Conservation (phyloP, 768 basidiomycete genomes). For the Boletus vermiculosoides region DNA sequence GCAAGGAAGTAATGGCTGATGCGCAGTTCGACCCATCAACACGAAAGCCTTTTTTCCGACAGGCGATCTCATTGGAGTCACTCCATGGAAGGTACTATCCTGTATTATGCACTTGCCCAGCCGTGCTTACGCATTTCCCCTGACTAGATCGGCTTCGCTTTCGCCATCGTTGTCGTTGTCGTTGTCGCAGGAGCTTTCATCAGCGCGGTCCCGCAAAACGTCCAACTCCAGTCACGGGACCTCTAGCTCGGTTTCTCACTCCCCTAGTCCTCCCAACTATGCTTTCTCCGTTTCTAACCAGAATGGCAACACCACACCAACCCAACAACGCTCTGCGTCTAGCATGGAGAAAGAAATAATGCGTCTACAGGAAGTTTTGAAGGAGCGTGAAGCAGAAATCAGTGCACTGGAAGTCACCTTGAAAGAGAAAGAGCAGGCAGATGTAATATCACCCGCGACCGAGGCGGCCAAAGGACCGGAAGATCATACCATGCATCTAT, state of each 20-base stretch:
- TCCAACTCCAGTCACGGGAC: constrained; percentile 77
- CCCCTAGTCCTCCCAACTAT: constrained; percentile 57
- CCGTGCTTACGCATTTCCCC: constrained; percentile 12
- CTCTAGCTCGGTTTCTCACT: constrained; percentile 62
- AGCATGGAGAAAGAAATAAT: constrained; percentile 95
- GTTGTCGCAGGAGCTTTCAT: constrained; percentile 95
- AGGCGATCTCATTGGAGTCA: constrained; percentile 84
- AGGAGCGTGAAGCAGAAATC: constrained; percentile 92
- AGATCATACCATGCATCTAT: constrained; percentile 44
- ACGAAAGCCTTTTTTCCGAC: constrained; percentile 81
- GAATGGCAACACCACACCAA: constrained; percentile 22
- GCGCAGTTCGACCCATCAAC: constrained; percentile 53
- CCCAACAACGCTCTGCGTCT: constrained; percentile 70
- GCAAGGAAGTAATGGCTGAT: constrained; percentile 43
- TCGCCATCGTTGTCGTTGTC: constrained; percentile 94
- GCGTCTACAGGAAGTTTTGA: constrained; percentile 89
- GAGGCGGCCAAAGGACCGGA: constrained; percentile 15
- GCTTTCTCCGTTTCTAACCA: constrained; percentile 53
- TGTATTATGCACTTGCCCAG: constrained; percentile 1
- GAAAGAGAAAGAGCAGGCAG: constrained; percentile 35
- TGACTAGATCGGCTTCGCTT: constrained; percentile 80
- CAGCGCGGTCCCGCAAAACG: constrained; percentile 80
- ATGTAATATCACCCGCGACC: not conserved
- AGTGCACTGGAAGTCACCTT: constrained; percentile 60
- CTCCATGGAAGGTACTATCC: constrained; percentile 74